Conservation (phyloP, 2,329 filamentous ascomycete species). For the Penicillium brevicompactum region DNA sequence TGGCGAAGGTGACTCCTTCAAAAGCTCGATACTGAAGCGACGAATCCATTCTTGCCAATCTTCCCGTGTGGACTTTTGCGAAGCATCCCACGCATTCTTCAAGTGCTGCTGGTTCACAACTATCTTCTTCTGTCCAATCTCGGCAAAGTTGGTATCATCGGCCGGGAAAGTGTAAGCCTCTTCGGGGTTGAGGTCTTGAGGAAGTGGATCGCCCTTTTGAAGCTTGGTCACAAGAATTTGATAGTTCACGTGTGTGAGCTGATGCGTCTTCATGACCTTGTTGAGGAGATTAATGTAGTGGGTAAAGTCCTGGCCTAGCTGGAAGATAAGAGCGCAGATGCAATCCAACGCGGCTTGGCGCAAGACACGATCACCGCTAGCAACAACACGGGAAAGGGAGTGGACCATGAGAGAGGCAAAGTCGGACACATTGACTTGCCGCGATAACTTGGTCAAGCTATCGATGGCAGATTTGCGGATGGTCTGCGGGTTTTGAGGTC, state of each 20-base stretch:
- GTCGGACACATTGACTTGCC: slow-evolving; percentile 95
- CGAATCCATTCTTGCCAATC: slow-evolving; percentile 99
- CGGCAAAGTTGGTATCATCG: slow-evolving; percentile 79
- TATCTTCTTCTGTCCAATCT: slow-evolving; percentile 88
- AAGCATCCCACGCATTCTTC: slow-evolving; percentile 95
- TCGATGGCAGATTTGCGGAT: slow-evolving; percentile 90
- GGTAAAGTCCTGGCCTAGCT: slow-evolving; percentile 91
- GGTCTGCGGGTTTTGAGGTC: slow-evolving; percentile 74
- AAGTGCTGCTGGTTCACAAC: slow-evolving; percentile 97
- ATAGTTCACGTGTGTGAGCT: slow-evolving; percentile 88
- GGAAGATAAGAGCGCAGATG: slow-evolving; percentile 90
- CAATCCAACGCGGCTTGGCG: slow-evolving; percentile 87
- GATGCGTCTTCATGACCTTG: slow-evolving; percentile 76
- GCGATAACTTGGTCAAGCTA: slow-evolving; percentile 88
- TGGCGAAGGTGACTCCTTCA: slow-evolving; percentile 95
- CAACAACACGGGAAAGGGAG: slow-evolving; percentile 80
- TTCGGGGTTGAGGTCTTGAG: slow-evolving; percentile 88
- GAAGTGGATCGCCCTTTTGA: slow-evolving; percentile 91
- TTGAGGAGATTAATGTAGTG: slow-evolving; percentile 94
- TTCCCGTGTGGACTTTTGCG: slow-evolving; percentile 93
- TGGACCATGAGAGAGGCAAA: slow-evolving; percentile 97
- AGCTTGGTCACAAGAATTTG: slow-evolving; percentile 89
- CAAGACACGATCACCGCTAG: slow-evolving; percentile 70
- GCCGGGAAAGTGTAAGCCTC: slow-evolving; percentile 74
- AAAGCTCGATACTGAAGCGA: slow-evolving; percentile 89